Conservation (phyloP, 306 rosid species). For the Fagus sylvatica region DNA sequence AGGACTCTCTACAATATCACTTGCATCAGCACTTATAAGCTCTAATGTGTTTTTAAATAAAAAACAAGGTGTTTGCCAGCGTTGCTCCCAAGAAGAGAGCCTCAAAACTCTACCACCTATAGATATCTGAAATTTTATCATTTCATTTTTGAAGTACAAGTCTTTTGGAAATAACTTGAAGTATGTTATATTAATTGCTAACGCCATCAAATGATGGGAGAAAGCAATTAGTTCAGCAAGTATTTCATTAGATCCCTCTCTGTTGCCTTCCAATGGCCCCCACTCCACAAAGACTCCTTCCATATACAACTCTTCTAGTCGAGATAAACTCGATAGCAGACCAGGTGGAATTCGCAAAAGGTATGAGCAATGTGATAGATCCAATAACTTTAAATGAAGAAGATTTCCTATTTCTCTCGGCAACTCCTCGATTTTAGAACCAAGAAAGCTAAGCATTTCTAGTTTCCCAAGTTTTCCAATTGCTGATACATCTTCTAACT, state of each 20-base stretch:
- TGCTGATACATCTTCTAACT: not conserved
- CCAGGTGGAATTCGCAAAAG: not conserved
- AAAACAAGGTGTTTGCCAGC: no score
- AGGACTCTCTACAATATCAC: no score
- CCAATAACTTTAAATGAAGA: not conserved
- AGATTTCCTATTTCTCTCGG: not conserved
- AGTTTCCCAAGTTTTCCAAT: not conserved
- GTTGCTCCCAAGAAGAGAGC: no score
- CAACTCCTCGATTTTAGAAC: not conserved
- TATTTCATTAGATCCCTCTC: not conserved
- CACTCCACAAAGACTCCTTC: not conserved
- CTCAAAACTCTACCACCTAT: no score
- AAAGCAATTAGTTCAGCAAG: conserved; percentile 17
- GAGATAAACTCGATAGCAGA: not conserved
- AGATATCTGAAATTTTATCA: no score
- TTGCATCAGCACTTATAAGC: no score
- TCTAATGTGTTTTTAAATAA: no score
- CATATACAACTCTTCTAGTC: not conserved
- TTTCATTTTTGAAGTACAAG: no score
- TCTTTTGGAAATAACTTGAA: not conserved
- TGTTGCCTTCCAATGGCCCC: not conserved
- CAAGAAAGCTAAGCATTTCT: not conserved
- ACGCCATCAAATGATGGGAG: conserved; percentile 7
- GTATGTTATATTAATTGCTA: not conserved
- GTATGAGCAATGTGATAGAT: not conserved